Evolutionary conservation across 1,139 yeast species (phyloP), one percentile per base, ranked within the genome.

Genomic region (Blastobotrys illinoisensis): DNA sequence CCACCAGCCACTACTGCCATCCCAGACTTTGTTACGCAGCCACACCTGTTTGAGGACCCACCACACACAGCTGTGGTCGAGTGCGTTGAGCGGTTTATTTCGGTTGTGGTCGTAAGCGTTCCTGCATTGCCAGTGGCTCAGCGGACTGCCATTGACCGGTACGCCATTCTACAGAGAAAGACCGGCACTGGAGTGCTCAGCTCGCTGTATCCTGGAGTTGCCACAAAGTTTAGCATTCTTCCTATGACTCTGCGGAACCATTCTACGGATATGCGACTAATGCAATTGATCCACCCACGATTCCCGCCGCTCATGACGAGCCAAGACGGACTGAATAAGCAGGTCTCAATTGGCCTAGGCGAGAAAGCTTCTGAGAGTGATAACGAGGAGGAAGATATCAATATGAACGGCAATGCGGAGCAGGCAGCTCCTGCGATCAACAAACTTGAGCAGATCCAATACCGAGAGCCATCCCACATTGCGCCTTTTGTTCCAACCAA

Each of bases 11-110:
- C 55, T 13, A 26, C 58, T n/a, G 54, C 66, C 14, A 52, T 86
- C 60, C 80, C 95, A 3, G 96, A 88, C 71, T 71, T 86, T 46
- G 75, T 86, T 49, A 82, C 93, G 1, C 88, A 86, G 66, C 79
- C 86, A 36, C 82, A 80, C 50, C 72, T 82, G 50, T 87, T 88
- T 62, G 65, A 70, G 14, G 67, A 71, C 9, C 67, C 74, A 2
- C 76, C 82, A 5, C 72, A 83, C 1, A 48, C 57, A 0, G 43
- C 58, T 1, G 78, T 83, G 9, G 61, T 75, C 14, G 56, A 61
- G 4, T 63, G 69, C 0, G 75, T 85, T 2, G 74, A 82, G 56
- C 55, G 61, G 1, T 86, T 88, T 63, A 75, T 86, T 56, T 71
- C 71, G 24, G 64, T 73, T 1, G 70, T 85, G 4, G 68, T 88